Conservation (phyloP, 2,329 filamentous ascomycete species). For the Purpureocillium lavendulum region DNA sequence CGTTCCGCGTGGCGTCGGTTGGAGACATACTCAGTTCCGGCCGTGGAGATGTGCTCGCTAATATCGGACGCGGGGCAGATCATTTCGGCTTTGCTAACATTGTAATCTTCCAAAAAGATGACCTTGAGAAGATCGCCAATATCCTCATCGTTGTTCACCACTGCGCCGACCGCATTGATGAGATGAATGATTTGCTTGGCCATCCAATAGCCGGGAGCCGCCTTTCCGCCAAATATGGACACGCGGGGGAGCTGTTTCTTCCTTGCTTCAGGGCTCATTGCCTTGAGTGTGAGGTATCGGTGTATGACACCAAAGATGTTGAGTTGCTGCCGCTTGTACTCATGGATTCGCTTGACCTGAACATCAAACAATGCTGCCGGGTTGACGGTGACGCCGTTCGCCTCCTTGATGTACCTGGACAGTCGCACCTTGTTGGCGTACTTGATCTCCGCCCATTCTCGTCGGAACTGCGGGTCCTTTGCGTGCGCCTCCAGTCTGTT, state of each 20-base stretch:
- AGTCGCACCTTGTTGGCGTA: slow-evolving; percentile 89
- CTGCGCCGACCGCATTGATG: slow-evolving; percentile 81
- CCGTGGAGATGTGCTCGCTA: slow-evolving; percentile 97
- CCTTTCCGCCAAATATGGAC: slow-evolving; percentile 95
- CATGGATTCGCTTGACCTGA: slow-evolving; percentile 97
- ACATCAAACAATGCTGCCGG: slow-evolving; percentile 88
- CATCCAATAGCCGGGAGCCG: slow-evolving; percentile 99
- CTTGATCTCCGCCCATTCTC: slow-evolving; percentile 95
- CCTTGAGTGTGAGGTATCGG: slow-evolving; percentile 83
- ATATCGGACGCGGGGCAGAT: slow-evolving; percentile 92
- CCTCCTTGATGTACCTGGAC: slow-evolving; percentile 81
- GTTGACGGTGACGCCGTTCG: slow-evolving; percentile 74
- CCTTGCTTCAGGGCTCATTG: slow-evolving; percentile 70
- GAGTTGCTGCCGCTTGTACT: slow-evolving; percentile 98
- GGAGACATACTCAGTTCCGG: slow-evolving; percentile 69
- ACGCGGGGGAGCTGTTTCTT: slow-evolving; percentile 85
- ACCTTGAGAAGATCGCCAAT: slow-evolving; percentile 94
- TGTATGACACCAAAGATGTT: slow-evolving; percentile 99
- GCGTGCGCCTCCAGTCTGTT: slow-evolving; percentile 79
- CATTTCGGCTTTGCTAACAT: slow-evolving; percentile 98
- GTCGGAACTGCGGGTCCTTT: slow-evolving; percentile 83
- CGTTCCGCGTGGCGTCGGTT: background rate
- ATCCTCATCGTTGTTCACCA: slow-evolving; percentile 88
- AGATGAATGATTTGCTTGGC: slow-evolving; percentile 98
- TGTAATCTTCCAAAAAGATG: slow-evolving; percentile 96